phyloP scores from a whole-genome alignment of 352 stramenopile species.

The Aphanomyces euteiches region DNA sequence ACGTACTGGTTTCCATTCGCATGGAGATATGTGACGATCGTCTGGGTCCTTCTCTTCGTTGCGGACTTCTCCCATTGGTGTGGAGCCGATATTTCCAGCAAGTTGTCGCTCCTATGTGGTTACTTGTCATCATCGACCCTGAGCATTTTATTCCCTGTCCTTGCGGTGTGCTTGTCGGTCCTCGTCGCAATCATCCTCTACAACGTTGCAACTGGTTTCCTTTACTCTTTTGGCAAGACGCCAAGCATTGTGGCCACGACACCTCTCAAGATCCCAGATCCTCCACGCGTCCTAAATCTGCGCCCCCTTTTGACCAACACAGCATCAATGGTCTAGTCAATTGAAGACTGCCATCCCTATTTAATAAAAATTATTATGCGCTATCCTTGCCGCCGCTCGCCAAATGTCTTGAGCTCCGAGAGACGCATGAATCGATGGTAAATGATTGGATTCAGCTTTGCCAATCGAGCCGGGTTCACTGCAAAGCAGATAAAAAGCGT shows the following conservation, averaged over 20 bases:
- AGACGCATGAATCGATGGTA: conserved; percentile 84
- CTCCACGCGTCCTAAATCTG: not conserved
- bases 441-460: conserved; percentile 78
- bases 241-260: not conserved
- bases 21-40: not conserved
- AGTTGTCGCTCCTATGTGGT: not conserved
- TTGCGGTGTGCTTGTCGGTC: not conserved
- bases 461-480: conserved; percentile 69
- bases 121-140: not conserved
- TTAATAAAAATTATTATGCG: not conserved
- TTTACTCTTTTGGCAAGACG: not conserved
- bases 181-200: not conserved
- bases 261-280: not conserved
- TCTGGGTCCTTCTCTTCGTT: not conserved
- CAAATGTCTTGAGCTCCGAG: conserved; percentile 81
- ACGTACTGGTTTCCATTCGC: not conserved
- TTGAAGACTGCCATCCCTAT: not conserved
- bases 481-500: conserved; percentile 86
- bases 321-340: not conserved
- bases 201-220: not conserved
- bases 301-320: not conserved
- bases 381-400: conserved; percentile 35
- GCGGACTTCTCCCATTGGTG: not conserved
- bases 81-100: not conserved
- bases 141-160: not conserved